These are phyloP conservation scores for Pogostemon cablin DNA, from an alignment of 257 asterid species.

Conservation along the genomic window DNA sequence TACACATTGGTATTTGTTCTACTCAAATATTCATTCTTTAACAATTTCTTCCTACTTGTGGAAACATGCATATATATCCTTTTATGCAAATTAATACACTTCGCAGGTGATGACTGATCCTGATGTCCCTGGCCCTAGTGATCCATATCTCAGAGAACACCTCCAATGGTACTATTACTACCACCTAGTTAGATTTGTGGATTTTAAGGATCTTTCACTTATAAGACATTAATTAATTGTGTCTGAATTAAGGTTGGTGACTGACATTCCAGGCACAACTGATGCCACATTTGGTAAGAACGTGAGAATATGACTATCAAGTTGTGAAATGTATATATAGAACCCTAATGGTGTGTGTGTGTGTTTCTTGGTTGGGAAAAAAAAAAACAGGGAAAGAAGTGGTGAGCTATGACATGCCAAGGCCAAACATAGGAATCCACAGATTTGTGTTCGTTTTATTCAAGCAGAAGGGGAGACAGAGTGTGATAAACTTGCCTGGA, in stretches of 20 bases:
- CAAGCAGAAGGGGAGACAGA: slow-evolving; percentile 62
- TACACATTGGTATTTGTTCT: slow-evolving; percentile 57
- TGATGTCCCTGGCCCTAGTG: slow-evolving; percentile 94
- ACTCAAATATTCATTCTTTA: too few species aligned
- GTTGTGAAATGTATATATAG: too few species aligned
- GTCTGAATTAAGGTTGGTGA: slow-evolving; percentile 56
- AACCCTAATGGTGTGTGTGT: too few species aligned
- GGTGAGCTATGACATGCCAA: slow-evolving; percentile 67
- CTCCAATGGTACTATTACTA: slow-evolving; percentile 65
- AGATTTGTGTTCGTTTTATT: slow-evolving; percentile 77
- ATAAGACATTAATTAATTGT: too few species aligned
- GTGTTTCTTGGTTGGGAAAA: too few species aligned
- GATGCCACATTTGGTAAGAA: slow-evolving; percentile 80
- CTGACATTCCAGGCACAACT: slow-evolving; percentile 94
- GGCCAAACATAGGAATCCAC: slow-evolving; percentile 81
- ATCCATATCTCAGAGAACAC: slow-evolving; percentile 80
- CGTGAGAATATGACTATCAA: too few species aligned
- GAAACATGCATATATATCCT: neutral
- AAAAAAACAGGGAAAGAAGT: slow-evolving; percentile 57
- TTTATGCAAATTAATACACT: neutral
- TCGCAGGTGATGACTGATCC: slow-evolving; percentile 85
- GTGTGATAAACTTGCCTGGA: slow-evolving; percentile 54
- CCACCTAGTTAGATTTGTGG: too few species aligned
- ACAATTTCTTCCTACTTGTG: too few species aligned
- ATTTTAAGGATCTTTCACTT: too few species aligned